These are phyloP conservation scores for Lagerstroemia speciosa DNA, from an alignment of 345 rosid genomes.

Conservation along the genomic window DNA sequence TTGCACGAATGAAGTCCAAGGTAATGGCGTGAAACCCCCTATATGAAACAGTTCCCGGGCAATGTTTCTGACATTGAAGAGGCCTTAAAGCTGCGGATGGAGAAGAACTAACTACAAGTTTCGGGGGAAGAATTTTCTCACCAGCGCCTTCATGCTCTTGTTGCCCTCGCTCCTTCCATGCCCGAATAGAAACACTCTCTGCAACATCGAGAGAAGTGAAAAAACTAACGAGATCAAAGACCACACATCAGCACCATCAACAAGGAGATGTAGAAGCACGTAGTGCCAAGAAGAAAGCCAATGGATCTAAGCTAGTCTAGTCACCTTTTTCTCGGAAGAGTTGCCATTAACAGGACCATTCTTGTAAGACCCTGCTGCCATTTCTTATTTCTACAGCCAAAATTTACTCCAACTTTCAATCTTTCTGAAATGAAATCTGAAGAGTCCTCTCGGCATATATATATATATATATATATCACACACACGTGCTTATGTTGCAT, in stretches of 20 bases:
- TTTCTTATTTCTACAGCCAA: too few relatives aligned
- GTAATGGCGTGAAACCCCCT: not conserved
- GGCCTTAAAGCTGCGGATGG: not conserved
- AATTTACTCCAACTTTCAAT: too few relatives aligned
- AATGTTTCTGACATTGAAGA: not conserved
- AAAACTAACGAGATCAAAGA: too few relatives aligned
- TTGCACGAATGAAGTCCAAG: not conserved
- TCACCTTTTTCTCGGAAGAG: not conserved
- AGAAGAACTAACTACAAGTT: not conserved
- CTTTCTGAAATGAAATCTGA: too few relatives aligned
- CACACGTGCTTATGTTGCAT: too few relatives aligned
- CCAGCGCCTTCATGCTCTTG: conserved; percentile 95
- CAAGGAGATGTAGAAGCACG: too few relatives aligned
- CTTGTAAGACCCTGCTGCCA: not conserved
- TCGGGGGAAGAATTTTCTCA: conserved; percentile 21
- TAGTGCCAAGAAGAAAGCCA: not conserved
- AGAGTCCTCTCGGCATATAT: too few relatives aligned
- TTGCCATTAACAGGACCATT: not conserved
- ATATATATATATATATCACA: too few relatives aligned
- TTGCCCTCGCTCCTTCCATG: conserved; percentile 90
- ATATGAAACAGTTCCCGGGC: not conserved
- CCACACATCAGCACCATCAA: too few relatives aligned
- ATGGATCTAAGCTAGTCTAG: not conserved
- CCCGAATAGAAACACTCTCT: conserved; percentile 83
- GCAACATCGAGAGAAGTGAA: too few relatives aligned